Conservation (phyloP, 441 rosid species). For the Mallotus japonicus region DNA sequence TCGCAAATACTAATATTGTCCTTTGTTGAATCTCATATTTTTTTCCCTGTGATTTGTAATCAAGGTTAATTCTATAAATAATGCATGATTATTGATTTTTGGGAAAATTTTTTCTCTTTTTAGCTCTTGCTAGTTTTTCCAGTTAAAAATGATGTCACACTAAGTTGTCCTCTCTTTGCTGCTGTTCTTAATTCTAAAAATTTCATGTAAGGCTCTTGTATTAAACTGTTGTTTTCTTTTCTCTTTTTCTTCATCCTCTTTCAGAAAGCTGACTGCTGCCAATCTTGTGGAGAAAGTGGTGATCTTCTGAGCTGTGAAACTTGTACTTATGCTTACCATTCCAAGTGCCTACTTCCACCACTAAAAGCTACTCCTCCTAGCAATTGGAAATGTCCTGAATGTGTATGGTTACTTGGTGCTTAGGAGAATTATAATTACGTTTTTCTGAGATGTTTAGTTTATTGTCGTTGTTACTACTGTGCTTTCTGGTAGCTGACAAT, state of each 20-base stretch:
- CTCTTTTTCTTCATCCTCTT: constrained; percentile 16
- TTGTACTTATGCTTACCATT: constrained; percentile 81
- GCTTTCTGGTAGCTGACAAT: constrained; percentile 26
- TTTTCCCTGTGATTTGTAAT: background rate
- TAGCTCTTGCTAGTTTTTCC: background rate
- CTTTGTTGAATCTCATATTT: background rate
- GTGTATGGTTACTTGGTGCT: constrained; percentile 53
- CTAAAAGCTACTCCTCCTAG: constrained; percentile 63
- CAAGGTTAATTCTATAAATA: background rate
- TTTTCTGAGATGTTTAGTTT: constrained; percentile 7
- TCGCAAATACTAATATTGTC: background rate
- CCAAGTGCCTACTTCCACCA: constrained; percentile 86
- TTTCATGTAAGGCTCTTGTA: constrained; percentile 1
- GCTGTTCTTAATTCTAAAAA: constrained; percentile 2
- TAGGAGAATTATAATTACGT: constrained; percentile 3
- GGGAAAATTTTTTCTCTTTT: background rate
- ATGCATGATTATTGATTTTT: background rate
- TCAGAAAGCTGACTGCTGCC: constrained; percentile 88
- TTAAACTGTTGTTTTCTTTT: background rate
- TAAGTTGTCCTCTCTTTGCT: background rate
- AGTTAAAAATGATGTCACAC: background rate
- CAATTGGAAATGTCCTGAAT: constrained; percentile 99
- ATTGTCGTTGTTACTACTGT: background rate
- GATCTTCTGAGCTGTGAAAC: constrained; percentile 80
- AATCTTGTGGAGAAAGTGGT: constrained; percentile 82